Conservation (phyloP, 768 basidiomycete species). For the Cytidiella melzeri region DNA sequence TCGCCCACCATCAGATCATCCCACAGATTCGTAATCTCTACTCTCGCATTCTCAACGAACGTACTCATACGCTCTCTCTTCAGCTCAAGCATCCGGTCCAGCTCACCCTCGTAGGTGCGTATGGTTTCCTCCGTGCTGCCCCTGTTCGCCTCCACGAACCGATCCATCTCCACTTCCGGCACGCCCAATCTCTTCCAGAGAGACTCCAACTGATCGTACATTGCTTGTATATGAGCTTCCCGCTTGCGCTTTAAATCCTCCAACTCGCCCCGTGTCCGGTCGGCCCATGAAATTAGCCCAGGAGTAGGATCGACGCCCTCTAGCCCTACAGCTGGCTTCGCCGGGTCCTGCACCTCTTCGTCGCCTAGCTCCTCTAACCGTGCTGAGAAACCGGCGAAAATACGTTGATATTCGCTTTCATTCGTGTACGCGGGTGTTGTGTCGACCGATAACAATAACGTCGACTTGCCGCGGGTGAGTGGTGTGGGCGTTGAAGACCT, state of each 20-base stretch:
- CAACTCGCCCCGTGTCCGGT: conserved; percentile 48
- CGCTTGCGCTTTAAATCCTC: conserved; percentile 69
- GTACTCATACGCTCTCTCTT: conserved; percentile 83
- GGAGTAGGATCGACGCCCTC: conserved; percentile 75
- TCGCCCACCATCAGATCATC: conserved; percentile 82
- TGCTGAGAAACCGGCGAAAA: conserved; percentile 58
- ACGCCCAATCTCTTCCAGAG: conserved; percentile 88
- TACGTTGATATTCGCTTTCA: conserved; percentile 42
- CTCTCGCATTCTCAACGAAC: conserved; percentile 77
- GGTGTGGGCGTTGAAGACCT: conserved; percentile 34
- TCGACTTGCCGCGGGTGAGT: conserved; percentile 17
- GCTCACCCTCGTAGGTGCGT: conserved; percentile 80
- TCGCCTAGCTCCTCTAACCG: conserved; percentile 54
- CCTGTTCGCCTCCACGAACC: conserved; percentile 82
- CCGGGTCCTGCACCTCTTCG: conserved; percentile 35
- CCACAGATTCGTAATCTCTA: conserved; percentile 79
- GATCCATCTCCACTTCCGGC: conserved; percentile 74
- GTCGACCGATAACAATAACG: conserved; percentile 9
- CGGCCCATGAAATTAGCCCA: conserved; percentile 69
- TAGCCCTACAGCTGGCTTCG: conserved; percentile 43
- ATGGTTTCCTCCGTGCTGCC: conserved; percentile 78
- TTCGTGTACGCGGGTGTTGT: not conserved
- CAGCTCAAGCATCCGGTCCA: conserved; percentile 84
- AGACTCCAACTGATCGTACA: conserved; percentile 90
- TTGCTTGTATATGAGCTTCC: conserved; percentile 81